phyloP scores from a whole-genome alignment of 306 rosid genomes.

The Quercus gilva region DNA sequence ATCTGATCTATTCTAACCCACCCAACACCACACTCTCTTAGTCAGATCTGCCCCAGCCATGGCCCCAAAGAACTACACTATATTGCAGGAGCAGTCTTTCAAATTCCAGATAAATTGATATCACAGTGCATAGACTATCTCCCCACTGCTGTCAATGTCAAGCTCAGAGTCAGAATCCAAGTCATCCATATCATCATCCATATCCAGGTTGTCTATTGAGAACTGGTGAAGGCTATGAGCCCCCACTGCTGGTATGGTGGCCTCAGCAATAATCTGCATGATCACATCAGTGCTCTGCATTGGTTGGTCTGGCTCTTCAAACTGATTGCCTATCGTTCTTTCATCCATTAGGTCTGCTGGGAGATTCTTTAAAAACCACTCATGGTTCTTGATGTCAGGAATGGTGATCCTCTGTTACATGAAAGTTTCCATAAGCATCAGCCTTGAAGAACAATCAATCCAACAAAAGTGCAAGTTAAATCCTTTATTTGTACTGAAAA shows the following conservation, averaged over 20 bases:
- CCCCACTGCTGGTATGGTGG: slow-evolving; percentile 88
- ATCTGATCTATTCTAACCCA: slow-evolving; percentile 17
- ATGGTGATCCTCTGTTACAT: slow-evolving; percentile 74
- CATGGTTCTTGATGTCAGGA: slow-evolving; percentile 73
- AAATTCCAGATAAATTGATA: slow-evolving; percentile 9
- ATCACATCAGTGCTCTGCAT: slow-evolving; percentile 75
- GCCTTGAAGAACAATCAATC: background rate
- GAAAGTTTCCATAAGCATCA: slow-evolving; percentile 24
- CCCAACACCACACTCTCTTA: slow-evolving; percentile 13
- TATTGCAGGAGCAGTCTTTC: slow-evolving; percentile 5
- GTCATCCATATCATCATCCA: slow-evolving; percentile 81
- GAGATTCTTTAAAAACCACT: slow-evolving; percentile 84
- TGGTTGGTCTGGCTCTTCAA: slow-evolving; percentile 89
- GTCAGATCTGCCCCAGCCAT: slow-evolving; percentile 13
- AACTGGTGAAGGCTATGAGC: slow-evolving; percentile 42
- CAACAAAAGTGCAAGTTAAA: slow-evolving; percentile 13
- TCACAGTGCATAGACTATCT: slow-evolving; percentile 85
- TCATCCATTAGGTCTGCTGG: slow-evolving; percentile 81
- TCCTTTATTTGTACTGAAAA: background rate
- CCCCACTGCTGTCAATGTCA: slow-evolving; percentile 93
- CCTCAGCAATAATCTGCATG: slow-evolving; percentile 94
- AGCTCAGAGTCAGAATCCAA: slow-evolving; percentile 79
- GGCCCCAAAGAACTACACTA: slow-evolving; percentile 6
- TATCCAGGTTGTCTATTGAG: slow-evolving; percentile 49
- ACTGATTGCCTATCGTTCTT: slow-evolving; percentile 52